Conservation (phyloP, 768 basidiomycete species). For the Fistulinella prunicolor region DNA sequence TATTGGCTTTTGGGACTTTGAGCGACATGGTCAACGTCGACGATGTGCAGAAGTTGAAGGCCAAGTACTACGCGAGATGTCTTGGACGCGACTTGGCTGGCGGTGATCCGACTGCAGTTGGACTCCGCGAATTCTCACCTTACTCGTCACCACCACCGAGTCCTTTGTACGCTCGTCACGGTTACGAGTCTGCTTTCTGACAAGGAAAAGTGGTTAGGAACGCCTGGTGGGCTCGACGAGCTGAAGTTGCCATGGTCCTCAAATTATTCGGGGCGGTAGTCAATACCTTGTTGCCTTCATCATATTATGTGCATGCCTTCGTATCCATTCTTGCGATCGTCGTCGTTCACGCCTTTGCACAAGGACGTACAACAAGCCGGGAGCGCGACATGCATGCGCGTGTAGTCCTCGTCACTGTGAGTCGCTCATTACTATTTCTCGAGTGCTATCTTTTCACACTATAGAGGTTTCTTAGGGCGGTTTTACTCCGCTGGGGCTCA, state of each 20-base stretch:
- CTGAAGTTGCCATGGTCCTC: slow-evolving; percentile 57
- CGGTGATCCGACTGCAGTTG: too few species aligned
- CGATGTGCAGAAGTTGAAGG: too few species aligned
- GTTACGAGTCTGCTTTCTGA: too few species aligned
- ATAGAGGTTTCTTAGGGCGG: slow-evolving; percentile 51
- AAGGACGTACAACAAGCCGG: slow-evolving; percentile 66
- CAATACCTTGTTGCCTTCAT: slow-evolving; percentile 47
- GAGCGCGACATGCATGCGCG: slow-evolving; percentile 76
- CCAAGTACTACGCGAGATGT: too few species aligned
- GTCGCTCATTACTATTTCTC: too few species aligned
- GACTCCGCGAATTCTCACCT: too few species aligned
- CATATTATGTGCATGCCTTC: slow-evolving; percentile 55
- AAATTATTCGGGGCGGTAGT: slow-evolving; percentile 41
- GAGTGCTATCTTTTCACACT: not conserved
- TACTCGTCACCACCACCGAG: too few species aligned
- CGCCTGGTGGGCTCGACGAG: too few species aligned
- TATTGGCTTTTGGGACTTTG: slow-evolving; percentile 88
- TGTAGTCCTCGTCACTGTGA: slow-evolving; percentile 66
- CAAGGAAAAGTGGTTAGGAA: slow-evolving; percentile 3
- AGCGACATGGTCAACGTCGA: slow-evolving; percentile 64
- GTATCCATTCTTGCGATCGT: slow-evolving; percentile 44
- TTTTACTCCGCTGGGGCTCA: slow-evolving; percentile 71
- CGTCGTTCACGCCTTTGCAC: slow-evolving; percentile 56
- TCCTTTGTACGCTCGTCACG: too few species aligned
- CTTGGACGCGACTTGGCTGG: slow-evolving; percentile 13